These are phyloP conservation scores for Coelastrella sp. DNA, from an alignment of 139 green algal species.

Conservation along the genomic window DNA sequence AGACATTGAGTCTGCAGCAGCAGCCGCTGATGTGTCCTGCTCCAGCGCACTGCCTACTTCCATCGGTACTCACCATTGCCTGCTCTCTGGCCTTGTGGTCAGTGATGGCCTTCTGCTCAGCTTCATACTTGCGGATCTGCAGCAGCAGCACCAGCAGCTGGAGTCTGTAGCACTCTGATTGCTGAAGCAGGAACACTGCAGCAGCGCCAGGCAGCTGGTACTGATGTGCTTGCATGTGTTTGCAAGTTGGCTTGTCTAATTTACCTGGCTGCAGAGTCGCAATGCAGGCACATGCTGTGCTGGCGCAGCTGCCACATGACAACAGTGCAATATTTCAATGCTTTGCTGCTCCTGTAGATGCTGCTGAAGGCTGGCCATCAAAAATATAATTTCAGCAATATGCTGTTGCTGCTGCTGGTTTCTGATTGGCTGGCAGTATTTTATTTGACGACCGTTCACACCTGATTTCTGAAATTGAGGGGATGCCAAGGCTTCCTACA, in stretches of 20 bases:
- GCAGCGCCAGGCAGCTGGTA: not conserved
- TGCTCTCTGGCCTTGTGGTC: slow-evolving; percentile 67
- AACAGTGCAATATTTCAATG: too few species aligned
- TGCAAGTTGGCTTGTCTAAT: not conserved
- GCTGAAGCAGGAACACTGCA: not conserved
- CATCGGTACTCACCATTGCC: slow-evolving; percentile 54
- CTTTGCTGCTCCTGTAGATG: too few species aligned
- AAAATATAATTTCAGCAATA: not conserved
- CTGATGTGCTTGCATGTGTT: not conserved
- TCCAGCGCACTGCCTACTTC: not conserved
- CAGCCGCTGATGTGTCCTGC: not conserved
- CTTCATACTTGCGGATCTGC: slow-evolving; percentile 58
- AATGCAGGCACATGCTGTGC: not conserved
- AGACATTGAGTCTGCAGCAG: not conserved
- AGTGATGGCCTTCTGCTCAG: slow-evolving; percentile 71
- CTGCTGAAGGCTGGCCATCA: too few species aligned
- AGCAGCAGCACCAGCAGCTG: slow-evolving; percentile 10
- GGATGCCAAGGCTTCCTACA: slow-evolving; percentile 87
- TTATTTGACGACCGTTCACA: not conserved
- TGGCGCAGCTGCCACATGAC: not conserved
- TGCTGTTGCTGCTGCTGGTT: not conserved
- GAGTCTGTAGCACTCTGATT: not conserved
- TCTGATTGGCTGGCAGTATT: not conserved
- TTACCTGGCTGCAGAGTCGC: too few species aligned
- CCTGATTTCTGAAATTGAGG: slow-evolving; percentile 73